These are phyloP conservation scores for Paxillus rubicundulus DNA, from an alignment of 768 basidiomycete species.

Conservation along the genomic window DNA sequence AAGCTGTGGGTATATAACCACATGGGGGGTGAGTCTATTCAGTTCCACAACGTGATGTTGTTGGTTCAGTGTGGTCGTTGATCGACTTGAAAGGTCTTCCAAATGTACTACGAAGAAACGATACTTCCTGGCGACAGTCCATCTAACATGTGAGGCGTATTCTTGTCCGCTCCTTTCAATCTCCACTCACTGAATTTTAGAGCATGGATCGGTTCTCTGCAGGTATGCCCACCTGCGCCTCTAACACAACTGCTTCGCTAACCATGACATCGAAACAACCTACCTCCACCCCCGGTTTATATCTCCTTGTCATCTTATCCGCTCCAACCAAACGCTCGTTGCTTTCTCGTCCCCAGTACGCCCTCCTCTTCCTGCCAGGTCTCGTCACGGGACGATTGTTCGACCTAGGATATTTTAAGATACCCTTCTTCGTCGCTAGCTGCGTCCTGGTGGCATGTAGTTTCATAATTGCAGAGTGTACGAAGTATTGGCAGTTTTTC, in stretches of 20 bases:
- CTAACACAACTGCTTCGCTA: neutral
- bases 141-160: slow-evolving; percentile 56
- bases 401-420: slow-evolving; percentile 65
- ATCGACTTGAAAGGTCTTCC: slow-evolving; percentile 52
- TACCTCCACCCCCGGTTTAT: neutral
- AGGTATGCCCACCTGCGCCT: slow-evolving; percentile 37
- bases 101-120: slow-evolving; percentile 63
- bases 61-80: neutral
- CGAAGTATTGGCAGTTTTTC: slow-evolving; percentile 72
- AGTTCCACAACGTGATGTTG: neutral
- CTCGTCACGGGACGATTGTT: slow-evolving; percentile 67
- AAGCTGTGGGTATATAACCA: slow-evolving; percentile 61
- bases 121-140: slow-evolving; percentile 48
- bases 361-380: slow-evolving; percentile 60
- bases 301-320: neutral
- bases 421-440: slow-evolving; percentile 48
- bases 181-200: slow-evolving; percentile 34
- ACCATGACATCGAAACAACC: neutral
- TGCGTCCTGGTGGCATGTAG: slow-evolving; percentile 51
- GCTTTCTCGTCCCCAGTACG: slow-evolving; percentile 42
- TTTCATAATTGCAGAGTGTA: slow-evolving; percentile 71
- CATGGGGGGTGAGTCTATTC: slow-evolving; percentile 62
- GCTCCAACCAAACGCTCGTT: neutral
- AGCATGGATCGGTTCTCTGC: slow-evolving; percentile 79
- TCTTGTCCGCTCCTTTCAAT: neutral